Evolutionary conservation across 805 yeast genomes (phyloP), one percentile per base, ranked within the genome.

Genomic region (Saccharomycopsis sp.): DNA sequence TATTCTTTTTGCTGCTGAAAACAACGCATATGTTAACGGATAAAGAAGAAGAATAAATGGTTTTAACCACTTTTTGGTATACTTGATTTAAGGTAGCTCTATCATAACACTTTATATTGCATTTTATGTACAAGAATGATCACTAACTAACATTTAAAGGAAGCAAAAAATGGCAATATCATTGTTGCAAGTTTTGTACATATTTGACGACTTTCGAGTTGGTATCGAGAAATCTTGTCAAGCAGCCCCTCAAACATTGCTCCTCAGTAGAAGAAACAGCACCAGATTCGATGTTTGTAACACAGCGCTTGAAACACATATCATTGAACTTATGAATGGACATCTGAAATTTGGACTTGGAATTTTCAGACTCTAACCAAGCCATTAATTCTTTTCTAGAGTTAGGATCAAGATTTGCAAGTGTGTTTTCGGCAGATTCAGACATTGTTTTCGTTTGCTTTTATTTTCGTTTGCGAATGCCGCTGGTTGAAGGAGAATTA

Each of bases 281-380:
- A 51, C 65, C 66, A 3, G 73, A 60, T 20, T 71, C 74, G 61
- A 65, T 65, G 24, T 72, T 69, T 53, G 75, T 73, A 55, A 90
- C 79, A 71, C 98, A 91, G 73, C 88, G 87, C 70, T 86, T 88
- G 79, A 90, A 91, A 70, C 98, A 91, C 77, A 85, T 78, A 68
- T 90, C 91, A 24, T 97, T 91, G 79, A 89, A 90, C 66, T 79
- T 82, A 70, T 91, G 97, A 61, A 91, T 87, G 37, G 95, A 83
- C 74, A 81, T 79, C 71, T 90, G 97, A 34, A 91, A 89, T 73
- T 90, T 89, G 57, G 92, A 84, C 74, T 88, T 89, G 62, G 94
- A 81, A 68, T 87, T 85, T 73, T 91, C 97, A 14, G 85, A 74
- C 68, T 90, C 95, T 53, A 91, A 75, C 75, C 89, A 91, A 57